A percentile compares a stretch with the other conserved stretches of the same genome.
Conservation (phyloP, 768 basidiomycete species). For the Xanthoconium stramineum region DNA sequence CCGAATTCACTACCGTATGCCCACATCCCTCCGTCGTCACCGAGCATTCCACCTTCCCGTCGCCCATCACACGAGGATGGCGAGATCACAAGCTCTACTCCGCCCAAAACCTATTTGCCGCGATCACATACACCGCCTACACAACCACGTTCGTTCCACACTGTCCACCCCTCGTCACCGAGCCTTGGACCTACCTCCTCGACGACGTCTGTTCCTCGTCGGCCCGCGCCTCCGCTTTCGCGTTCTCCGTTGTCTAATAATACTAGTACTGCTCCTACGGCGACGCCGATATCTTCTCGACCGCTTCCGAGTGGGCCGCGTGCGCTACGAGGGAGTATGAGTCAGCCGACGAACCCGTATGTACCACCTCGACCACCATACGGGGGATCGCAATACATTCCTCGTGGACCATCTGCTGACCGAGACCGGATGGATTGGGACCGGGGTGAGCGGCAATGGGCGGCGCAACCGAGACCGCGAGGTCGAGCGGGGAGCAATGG, state of each 20-base stretch:
- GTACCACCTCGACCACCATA: constrained; percentile 20
- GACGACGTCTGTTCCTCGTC: constrained; percentile 24
- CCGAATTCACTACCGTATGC: background rate
- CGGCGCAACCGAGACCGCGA: constrained; percentile 24
- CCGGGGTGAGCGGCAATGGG: constrained; percentile 39
- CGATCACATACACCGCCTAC: constrained; percentile 46
- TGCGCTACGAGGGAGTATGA: constrained; percentile 33
- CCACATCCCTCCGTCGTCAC: constrained; percentile 1
- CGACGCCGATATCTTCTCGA: constrained; percentile 28
- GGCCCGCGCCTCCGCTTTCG: constrained; percentile 30
- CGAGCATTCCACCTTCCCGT: constrained; percentile 18
- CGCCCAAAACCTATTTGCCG: constrained; percentile 34
- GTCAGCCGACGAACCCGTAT: constrained; percentile 22
- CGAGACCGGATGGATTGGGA: constrained; percentile 47
- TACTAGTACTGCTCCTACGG: constrained; percentile 11
- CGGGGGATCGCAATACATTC: constrained; percentile 35
- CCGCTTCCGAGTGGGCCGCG: constrained; percentile 40
- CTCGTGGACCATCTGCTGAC: constrained; percentile 52
- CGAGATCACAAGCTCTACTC: constrained; percentile 43
- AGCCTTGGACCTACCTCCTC: constrained; percentile 23
- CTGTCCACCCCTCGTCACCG: constrained; percentile 25
- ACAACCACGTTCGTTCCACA: constrained; percentile 45
- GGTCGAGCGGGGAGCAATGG: constrained; percentile 36
- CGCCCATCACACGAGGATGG: constrained; percentile 49
- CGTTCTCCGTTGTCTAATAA: constrained; percentile 29